Evolutionary conservation across 306 rosid genomes (phyloP).

Genomic region (Acacia melanoxylon): DNA sequence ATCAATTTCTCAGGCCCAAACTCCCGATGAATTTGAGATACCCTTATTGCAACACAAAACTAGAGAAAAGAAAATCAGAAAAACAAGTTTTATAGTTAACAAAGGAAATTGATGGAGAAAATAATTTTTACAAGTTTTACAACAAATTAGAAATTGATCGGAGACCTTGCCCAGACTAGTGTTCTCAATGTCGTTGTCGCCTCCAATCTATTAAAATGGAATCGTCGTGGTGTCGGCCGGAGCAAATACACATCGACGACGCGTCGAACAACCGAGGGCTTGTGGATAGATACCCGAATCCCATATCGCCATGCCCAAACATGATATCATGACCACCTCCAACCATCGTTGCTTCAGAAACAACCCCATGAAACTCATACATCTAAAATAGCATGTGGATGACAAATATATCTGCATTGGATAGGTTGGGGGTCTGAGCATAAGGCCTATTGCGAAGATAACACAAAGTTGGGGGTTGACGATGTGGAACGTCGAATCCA

Average conservation of each 20-base stretch:
- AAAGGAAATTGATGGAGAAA: no score
- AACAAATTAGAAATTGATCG: neutral
- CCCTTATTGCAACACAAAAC: no score
- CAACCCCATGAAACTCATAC: neutral
- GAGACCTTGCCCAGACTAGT: constrained; percentile 30
- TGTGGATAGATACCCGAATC: no score
- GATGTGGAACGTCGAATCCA: constrained; percentile 48
- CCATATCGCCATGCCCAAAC: neutral
- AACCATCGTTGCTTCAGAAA: neutral
- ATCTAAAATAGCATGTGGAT: constrained; percentile 38
- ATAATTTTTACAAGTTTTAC: no score
- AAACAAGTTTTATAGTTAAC: no score
- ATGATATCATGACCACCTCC: constrained; percentile 31
- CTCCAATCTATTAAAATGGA: constrained; percentile 45
- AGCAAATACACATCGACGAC: constrained; percentile 40
- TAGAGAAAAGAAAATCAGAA: no score
- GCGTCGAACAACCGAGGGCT: no score
- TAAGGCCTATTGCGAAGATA: constrained; percentile 35
- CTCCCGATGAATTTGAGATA: no score
- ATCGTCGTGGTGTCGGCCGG: constrained; percentile 70
- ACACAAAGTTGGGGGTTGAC: no score
- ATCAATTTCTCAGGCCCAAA: no score
- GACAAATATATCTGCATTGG: constrained; percentile 81
- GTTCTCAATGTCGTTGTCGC: constrained; percentile 30
- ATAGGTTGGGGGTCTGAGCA: constrained; percentile 70